A percentile compares a stretch with the other conserved stretches of the same genome.
Evolutionary conservation across 108 stramenopile genomes (phyloP).

Genomic region (Chaetoceros tenuissimus): DNA sequence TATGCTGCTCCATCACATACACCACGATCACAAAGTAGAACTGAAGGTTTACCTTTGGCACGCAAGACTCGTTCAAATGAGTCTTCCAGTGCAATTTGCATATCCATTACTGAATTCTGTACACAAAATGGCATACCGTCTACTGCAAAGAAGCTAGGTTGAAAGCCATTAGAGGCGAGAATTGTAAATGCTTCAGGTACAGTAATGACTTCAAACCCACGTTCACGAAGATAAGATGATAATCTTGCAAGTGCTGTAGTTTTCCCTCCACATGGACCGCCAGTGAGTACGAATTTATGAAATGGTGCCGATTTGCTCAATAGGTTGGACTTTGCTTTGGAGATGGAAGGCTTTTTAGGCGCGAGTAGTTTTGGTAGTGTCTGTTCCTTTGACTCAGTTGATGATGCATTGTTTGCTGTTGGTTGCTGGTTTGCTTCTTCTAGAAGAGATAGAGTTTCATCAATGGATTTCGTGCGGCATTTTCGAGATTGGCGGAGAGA

Average conservation of each 20-base stretch:
- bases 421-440: no score
- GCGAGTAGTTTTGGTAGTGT: no score
- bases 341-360: no score
- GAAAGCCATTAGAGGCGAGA: conserved; percentile 77
- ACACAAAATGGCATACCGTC: conserved; percentile 70
- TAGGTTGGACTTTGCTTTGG: background rate
- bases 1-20: conserved; percentile 91
- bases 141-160: conserved; percentile 56
- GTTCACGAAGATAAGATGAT: conserved; percentile 50
- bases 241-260: conserved; percentile 82
- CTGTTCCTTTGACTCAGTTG: no score
- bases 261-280: conserved; percentile 97
- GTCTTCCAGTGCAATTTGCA: conserved; percentile 80
- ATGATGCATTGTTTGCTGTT: no score
- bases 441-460: background rate
- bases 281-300: conserved; percentile 76
- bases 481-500: background rate
- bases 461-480: background rate
- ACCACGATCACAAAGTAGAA: conserved; percentile 91
- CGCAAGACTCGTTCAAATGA: conserved; percentile 66
- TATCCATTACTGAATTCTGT: conserved; percentile 82
- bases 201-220: conserved; percentile 87
- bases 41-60: conserved; percentile 69
- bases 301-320: conserved; percentile 14
- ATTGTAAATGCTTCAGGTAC: conserved; percentile 89